phyloP scores from a whole-genome alignment of 257 asterid species.

The Penstemon newberryi region DNA sequence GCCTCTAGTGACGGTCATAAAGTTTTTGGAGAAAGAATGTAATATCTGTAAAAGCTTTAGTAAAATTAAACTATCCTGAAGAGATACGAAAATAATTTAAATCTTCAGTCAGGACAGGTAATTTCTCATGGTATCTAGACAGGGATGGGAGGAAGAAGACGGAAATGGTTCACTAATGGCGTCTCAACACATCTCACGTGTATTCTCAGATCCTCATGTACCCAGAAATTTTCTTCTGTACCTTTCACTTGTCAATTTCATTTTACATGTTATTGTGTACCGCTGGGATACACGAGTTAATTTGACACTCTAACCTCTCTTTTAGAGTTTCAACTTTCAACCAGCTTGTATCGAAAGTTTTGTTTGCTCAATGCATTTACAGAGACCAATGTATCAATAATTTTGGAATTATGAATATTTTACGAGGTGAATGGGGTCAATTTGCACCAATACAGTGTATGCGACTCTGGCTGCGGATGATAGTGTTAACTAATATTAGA shows the following conservation, averaged over 20 bases:
- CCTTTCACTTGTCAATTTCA: conserved; percentile 4
- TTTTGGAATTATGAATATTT: background rate
- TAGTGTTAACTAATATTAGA: conserved; percentile 3
- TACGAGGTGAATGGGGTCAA: background rate
- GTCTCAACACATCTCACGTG: background rate
- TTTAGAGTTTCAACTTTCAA: background rate
- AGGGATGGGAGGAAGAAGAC: too few relatives aligned
- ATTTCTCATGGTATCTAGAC: background rate
- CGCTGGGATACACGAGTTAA: background rate
- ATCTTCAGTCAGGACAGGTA: background rate
- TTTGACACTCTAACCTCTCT: background rate
- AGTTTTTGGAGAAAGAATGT: background rate
- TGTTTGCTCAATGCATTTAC: conserved; percentile 2
- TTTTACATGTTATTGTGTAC: background rate
- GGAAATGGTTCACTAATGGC: too few relatives aligned
- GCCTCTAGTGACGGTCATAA: too few relatives aligned
- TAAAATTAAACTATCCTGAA: background rate
- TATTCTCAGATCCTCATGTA: background rate
- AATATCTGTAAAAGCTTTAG: conserved; percentile 3
- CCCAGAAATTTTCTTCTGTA: background rate
- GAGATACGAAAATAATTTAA: background rate
- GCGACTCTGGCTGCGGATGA: conserved; percentile 9
- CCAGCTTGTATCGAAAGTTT: conserved; percentile 1
- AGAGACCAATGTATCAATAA: background rate
- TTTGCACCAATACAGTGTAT: conserved; percentile 3